These are phyloP conservation scores for Ascosphaera pollenicola DNA, from an alignment of 2,329 filamentous ascomycete species.

Conservation along the genomic window DNA sequence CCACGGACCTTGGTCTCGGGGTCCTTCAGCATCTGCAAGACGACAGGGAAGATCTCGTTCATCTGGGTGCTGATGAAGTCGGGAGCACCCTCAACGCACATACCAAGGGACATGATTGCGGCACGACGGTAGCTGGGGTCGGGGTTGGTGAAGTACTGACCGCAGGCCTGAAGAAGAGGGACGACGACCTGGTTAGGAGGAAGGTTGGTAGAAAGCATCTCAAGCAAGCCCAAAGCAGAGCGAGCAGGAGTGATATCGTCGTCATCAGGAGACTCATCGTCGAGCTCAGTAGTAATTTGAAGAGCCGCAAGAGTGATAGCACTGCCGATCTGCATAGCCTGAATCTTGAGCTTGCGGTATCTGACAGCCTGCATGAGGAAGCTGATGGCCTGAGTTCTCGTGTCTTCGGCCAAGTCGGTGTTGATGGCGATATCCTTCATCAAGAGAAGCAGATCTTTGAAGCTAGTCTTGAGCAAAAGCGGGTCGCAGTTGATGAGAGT, in stretches of 20 bases:
- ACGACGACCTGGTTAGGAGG: slow-evolving; percentile 89
- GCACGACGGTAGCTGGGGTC: slow-evolving; percentile 68
- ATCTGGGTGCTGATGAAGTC: slow-evolving; percentile 95
- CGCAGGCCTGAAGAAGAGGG: slow-evolving; percentile 69
- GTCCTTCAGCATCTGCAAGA: slow-evolving; percentile 66
- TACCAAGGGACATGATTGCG: slow-evolving; percentile 76
- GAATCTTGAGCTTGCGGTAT: slow-evolving; percentile 89
- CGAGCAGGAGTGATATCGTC: slow-evolving; percentile 72
- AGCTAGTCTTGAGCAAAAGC: slow-evolving; percentile 59
- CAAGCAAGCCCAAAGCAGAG: slow-evolving; percentile 66
- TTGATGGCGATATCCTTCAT: slow-evolving; percentile 76
- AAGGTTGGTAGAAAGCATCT: slow-evolving; percentile 69
- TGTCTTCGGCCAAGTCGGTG: slow-evolving; percentile 58
- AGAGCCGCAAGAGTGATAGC: slow-evolving; percentile 73
- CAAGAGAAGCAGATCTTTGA: slow-evolving; percentile 76
- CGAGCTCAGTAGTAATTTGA: slow-evolving; percentile 73
- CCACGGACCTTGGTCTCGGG: slow-evolving; percentile 65
- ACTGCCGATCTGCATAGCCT: slow-evolving; percentile 69
- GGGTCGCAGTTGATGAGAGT: slow-evolving; percentile 80
- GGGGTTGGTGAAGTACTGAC: slow-evolving; percentile 52
- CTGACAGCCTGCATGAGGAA: slow-evolving; percentile 86
- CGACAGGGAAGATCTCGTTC: slow-evolving; percentile 59
- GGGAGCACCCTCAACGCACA: slow-evolving; percentile 87
- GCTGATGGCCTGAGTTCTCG: slow-evolving; percentile 69
- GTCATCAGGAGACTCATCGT: slow-evolving; percentile 37